A percentile compares a stretch with the other conserved stretches of the same genome.
These are phyloP conservation scores for Talaromyces nanjingensis DNA, from an alignment of 495 filamentous ascomycete genomes.

Conservation along the genomic window DNA sequence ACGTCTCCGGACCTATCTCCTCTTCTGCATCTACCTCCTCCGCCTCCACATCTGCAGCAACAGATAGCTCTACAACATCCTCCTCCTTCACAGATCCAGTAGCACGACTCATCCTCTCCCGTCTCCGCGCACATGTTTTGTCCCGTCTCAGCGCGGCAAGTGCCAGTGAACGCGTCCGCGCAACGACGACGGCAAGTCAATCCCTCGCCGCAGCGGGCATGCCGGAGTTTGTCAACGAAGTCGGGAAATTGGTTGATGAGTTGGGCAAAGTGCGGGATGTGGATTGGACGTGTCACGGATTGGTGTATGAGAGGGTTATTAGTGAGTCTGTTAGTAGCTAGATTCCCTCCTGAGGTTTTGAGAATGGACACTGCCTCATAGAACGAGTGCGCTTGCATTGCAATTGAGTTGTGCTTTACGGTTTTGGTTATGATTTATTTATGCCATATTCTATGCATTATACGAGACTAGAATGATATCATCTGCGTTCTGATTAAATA, in stretches of 20 bases:
- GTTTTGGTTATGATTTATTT: background rate
- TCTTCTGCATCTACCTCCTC: constrained; percentile 13
- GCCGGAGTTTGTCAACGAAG: constrained; percentile 79
- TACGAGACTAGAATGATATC: background rate
- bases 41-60: constrained; percentile 12
- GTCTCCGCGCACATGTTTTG: constrained; percentile 70
- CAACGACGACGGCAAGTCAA: constrained; percentile 77
- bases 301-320: constrained; percentile 70
- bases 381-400: background rate
- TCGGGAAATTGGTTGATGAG: constrained; percentile 78
- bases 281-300: constrained; percentile 70
- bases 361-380: background rate
- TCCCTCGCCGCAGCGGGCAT: constrained; percentile 72
- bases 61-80: constrained; percentile 9
- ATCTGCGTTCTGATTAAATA: background rate
- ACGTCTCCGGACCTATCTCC: constrained; percentile 15
- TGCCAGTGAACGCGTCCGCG: constrained; percentile 70
- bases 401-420: background rate
- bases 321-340: constrained; percentile 14
- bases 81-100: constrained; percentile 65
- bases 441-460: background rate
- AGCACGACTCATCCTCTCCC: constrained; percentile 67
- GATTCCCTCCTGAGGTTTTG: background rate
- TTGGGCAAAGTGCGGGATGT: constrained; percentile 66
- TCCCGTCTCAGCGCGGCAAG: constrained; percentile 66